Base-by-base conservation (phyloP, 805 yeast genomes). In the Teunomyces lycoperdinae region DNA sequence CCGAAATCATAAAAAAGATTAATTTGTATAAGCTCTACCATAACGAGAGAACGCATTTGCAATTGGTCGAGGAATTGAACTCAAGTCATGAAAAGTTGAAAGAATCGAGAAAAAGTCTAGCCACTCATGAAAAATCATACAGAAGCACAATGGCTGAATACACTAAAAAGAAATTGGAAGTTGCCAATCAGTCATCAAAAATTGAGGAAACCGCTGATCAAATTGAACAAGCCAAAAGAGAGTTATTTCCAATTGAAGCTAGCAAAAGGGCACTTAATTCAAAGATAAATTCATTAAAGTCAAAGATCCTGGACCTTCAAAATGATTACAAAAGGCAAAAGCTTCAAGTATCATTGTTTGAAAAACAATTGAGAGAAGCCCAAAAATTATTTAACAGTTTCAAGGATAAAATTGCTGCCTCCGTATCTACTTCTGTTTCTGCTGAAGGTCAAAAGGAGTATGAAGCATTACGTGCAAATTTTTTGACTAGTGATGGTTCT, bases 1-100 rank as follows among this genome's bases (percentile, higher is more conserved):
- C 70, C 9, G 64, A 74, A 8, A 56, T 79, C 17, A 72, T 79
- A n/a, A 69, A 74, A 39, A 61, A 70, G 9, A 78, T 76, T 26
- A 78, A 83, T 38, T 61, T 91, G 29, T 83, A 87, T 75, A 80
- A 82, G 54, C 64, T 90, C 9, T 86, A 73, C 58, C 88, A 85
- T 58, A 71, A 83, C 57, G 81, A 81, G 55, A 57, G 63, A 51
- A 64, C 62, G 32, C 74, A 72, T 56, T 60, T 63, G 32, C 63
- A 66, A 20, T 55, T 73, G 45, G 64, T 64, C 40, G 62, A 53
- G 1, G 68, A 66, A 13, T 61, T 77, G 14, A 54, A 63, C 1
- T 20, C 24, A 20, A 20, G 24, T 5, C 4, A 20, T 5, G 24
- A 20, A 20, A 20, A 20, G 24, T 20, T 20, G 6, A 20, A 20